These are phyloP conservation scores for Gossypium gossypioides DNA, from an alignment of 441 rosid species.

Conservation along the genomic window DNA sequence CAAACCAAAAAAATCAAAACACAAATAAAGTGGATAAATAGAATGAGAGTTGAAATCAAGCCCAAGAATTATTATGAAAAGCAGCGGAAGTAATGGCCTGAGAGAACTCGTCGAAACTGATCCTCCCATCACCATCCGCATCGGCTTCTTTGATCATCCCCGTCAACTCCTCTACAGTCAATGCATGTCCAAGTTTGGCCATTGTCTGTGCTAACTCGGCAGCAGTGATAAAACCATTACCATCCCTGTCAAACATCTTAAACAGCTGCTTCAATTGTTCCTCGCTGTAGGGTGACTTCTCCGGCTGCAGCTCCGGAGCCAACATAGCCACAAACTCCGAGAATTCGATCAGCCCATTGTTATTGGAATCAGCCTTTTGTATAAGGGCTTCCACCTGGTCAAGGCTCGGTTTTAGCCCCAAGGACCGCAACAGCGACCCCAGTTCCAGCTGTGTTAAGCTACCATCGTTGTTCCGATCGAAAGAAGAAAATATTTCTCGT, in stretches of 20 bases:
- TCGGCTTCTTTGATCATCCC: conserved; percentile 93
- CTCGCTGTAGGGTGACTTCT: conserved; percentile 60
- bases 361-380: conserved; percentile 63
- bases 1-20: not conserved
- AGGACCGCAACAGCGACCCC: conserved; percentile 66
- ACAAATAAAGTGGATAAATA: not conserved
- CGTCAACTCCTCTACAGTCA: conserved; percentile 67
- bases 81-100: conserved; percentile 84
- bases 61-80: conserved; percentile 69
- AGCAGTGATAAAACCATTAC: conserved; percentile 71
- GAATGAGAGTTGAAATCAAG: conserved; percentile 17
- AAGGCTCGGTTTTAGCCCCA: conserved; percentile 60
- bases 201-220: conserved; percentile 83
- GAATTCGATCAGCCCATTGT: conserved; percentile 78
- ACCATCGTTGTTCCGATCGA: conserved; percentile 78
- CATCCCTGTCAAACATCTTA: conserved; percentile 72
- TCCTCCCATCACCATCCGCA: conserved; percentile 76
- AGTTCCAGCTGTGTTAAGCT: conserved; percentile 78
- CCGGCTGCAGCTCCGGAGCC: conserved; percentile 55
- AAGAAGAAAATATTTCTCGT: conserved; percentile 66
- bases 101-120: conserved; percentile 64
- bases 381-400: conserved; percentile 59
- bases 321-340: conserved; percentile 68
- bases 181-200: conserved; percentile 80
- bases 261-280: conserved; percentile 68